A percentile compares a stretch with the other conserved stretches of the same genome.
Evolutionary conservation across 225 moss, liverwort and hornwort species (phyloP).

Genomic region (Sphagnum tenellum): DNA sequence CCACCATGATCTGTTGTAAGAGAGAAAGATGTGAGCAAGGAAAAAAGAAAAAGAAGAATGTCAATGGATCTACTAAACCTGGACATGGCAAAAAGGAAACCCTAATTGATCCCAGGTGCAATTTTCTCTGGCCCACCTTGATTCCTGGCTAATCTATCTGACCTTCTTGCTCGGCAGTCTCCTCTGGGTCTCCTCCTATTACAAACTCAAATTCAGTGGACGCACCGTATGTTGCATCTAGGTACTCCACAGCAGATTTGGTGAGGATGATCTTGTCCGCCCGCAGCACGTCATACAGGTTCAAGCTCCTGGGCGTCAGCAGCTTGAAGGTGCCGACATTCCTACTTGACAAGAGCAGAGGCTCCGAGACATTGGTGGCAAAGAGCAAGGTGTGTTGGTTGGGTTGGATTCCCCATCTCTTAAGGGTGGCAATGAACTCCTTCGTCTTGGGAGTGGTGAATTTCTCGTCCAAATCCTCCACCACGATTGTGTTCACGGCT

Average conservation of each 20-base stretch:
- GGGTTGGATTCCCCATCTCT: slow-evolving; percentile 57
- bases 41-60: too few relatives aligned
- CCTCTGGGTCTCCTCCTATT: slow-evolving; percentile 17
- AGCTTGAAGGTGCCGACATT: slow-evolving; percentile 62
- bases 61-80: too few relatives aligned
- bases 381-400: slow-evolving; percentile 52
- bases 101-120: slow-evolving; percentile 1
- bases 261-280: slow-evolving; percentile 76
- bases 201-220: slow-evolving; percentile 23
- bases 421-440: slow-evolving; percentile 53
- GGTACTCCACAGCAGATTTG: slow-evolving; percentile 62
- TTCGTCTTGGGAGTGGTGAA: slow-evolving; percentile 56
- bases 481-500: slow-evolving; percentile 54
- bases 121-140: slow-evolving; percentile 20
- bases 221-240: slow-evolving; percentile 62
- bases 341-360: slow-evolving; percentile 46
- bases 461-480: slow-evolving; percentile 60
- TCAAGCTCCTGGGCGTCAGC: slow-evolving; percentile 66
- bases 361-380: slow-evolving; percentile 32
- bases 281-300: slow-evolving; percentile 73
- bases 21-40: too few relatives aligned
- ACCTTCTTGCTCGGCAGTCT: slow-evolving; percentile 5
- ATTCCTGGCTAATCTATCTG: slow-evolving; percentile 16
- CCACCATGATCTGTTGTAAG: too few relatives aligned
- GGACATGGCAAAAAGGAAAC: too few relatives aligned